These are phyloP conservation scores for Hortaea werneckii DNA, from an alignment of 2,329 filamentous ascomycete species.

Conservation along the genomic window DNA sequence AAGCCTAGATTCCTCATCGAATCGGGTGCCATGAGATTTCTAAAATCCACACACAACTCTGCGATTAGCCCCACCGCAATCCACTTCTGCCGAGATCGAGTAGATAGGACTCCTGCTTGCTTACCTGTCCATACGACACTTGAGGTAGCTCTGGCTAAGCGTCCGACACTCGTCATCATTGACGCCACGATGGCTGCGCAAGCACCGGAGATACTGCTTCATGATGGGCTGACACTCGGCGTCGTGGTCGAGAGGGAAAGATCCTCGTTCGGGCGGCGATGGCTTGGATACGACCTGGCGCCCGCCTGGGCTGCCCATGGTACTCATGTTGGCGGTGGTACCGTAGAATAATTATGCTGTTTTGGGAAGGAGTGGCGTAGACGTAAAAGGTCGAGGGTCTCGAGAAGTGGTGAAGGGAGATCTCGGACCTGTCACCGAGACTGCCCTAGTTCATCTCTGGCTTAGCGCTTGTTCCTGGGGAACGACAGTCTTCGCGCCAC, in stretches of 20 bases:
- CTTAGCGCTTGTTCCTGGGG: no score
- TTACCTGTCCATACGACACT: constrained; percentile 90
- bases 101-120: constrained; percentile 18
- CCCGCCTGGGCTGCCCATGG: constrained; percentile 62
- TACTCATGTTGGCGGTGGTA: constrained; percentile 17
- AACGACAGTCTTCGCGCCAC: no score
- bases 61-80: no score
- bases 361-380: no score
- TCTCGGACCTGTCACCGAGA: no score
- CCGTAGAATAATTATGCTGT: no score
- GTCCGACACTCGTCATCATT: constrained; percentile 80
- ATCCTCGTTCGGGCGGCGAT: constrained; percentile 77
- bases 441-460: no score
- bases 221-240: constrained; percentile 92
- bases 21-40: constrained; percentile 92
- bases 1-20: constrained; percentile 93
- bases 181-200: constrained; percentile 71
- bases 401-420: no score
- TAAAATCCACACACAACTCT: constrained; percentile 1
- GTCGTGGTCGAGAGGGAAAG: constrained; percentile 93
- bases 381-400: no score
- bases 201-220: constrained; percentile 72
- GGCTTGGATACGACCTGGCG: constrained; percentile 55
- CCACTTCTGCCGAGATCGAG: no score
- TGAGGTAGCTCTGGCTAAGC: constrained; percentile 78